Evolutionary conservation across 2,329 filamentous ascomycete species (phyloP), one percentile per base, ranked within the genome.

Genomic region (Grosmannia huntii): DNA sequence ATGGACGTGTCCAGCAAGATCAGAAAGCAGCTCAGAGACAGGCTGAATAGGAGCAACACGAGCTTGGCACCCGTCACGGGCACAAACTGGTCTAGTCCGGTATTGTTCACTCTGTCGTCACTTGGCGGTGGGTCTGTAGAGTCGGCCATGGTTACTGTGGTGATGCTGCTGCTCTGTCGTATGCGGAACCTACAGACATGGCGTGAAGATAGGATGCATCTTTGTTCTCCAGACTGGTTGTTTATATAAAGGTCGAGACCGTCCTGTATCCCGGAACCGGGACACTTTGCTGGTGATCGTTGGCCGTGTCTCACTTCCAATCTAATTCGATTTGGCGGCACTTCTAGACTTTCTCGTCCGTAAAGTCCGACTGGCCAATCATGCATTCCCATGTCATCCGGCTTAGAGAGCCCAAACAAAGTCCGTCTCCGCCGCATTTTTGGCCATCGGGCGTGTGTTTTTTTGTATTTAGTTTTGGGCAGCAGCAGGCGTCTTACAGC

Each of bases 121-220:
- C 11, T 50, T 21, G 23, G 48, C 23, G 10, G 21, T 5, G 9
- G 60, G 83, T 52, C 50, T 52, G 50, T 16, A 21, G 25, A 10
- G 19, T 52, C 50, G 28, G 25, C 16, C 50, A 52, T 50, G 50
- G 50, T 19, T 3, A 33, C 27, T 4, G 25, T 33, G 27, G 7
- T 23, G 11, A 12, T 31, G 25, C 27, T 52, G 21, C 28, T n/a
- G 14, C 28, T 3, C 50, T 9, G 31, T 5, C 5, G 7, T 33
- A 5, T 33, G 5, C 5, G 7, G 31, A 6, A 33, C 9, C 10
- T 9, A 33, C 31, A 33, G 9, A 7, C 31, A 33, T 33, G 31
- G 31, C 9, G 9, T 9, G 31, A 33, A 33, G 10, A 6, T 10
- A 7, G 9, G 9, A 33, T 10, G 33, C 33, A 12, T 9, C 38